phyloP scores from a whole-genome alignment of 148 eudicot genomes.

The Rhododendron molle region DNA sequence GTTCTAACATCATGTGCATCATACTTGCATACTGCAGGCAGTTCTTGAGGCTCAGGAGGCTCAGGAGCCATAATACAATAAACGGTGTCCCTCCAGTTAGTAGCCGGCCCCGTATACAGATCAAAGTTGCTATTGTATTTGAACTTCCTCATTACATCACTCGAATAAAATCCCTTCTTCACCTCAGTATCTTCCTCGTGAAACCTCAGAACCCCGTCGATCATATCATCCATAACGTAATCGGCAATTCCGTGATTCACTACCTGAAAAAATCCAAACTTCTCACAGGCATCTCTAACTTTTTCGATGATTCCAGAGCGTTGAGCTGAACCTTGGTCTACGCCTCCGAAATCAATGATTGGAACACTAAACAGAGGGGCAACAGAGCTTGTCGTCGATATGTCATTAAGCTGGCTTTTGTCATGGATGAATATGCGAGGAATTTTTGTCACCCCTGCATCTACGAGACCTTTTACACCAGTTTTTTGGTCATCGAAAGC shows the following conservation, averaged over 20 bases:
- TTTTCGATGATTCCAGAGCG: not conserved
- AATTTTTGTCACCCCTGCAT: conserved; percentile 16
- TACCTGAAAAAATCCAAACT: conserved; percentile 33
- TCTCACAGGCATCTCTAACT: conserved; percentile 15
- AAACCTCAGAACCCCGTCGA: conserved; percentile 4
- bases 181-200: conserved; percentile 8
- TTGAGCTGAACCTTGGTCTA: not conserved
- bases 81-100: conserved; percentile 21
- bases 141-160: not conserved
- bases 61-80: conserved; percentile 17
- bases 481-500: conserved; percentile 30
- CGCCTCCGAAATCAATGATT: conserved; percentile 5
- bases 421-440: conserved; percentile 26
- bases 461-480: conserved; percentile 36
- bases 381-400: not conserved
- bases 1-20: too few relatives aligned
- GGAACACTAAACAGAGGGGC: conserved; percentile 9
- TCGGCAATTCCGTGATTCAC: conserved; percentile 24
- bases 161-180: conserved; percentile 1
- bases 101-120: not conserved
- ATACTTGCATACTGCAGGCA: not conserved
- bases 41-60: conserved; percentile 6
- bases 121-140: conserved; percentile 9
- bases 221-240: not conserved
- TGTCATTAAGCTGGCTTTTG: conserved; percentile 3